phyloP scores from a whole-genome alignment of 1,284 basidiomycete species.

The Pseudozyma sp. region DNA sequence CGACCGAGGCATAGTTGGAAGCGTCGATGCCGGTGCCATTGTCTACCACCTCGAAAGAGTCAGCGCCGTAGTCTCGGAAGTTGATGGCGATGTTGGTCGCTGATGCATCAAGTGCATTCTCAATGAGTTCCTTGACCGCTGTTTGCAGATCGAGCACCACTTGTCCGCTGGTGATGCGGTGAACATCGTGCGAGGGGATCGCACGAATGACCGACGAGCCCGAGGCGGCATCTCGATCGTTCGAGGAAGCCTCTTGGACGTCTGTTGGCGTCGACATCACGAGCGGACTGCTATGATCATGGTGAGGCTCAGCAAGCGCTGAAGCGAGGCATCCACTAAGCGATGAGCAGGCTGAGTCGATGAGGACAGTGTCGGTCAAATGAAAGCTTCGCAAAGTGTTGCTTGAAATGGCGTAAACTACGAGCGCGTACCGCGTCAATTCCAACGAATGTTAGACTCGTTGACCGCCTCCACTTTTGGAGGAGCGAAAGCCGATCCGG shows the following conservation, averaged over 20 bases:
- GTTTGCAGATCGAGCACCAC: conserved; percentile 92
- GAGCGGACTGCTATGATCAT: neutral
- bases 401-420: conserved; percentile 22
- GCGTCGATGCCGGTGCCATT: conserved; percentile 88
- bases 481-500: neutral
- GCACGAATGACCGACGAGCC: conserved; percentile 43
- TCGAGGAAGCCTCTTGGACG: neutral
- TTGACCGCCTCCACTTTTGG: conserved; percentile 1
- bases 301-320: neutral
- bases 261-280: neutral
- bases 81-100: conserved; percentile 88
- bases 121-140: conserved; percentile 94
- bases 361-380: conserved; percentile 6
- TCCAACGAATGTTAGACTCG: conserved; percentile 10
- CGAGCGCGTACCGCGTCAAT: conserved; percentile 20
- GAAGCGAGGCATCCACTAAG: neutral
- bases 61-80: conserved; percentile 88
- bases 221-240: neutral
- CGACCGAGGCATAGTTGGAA: conserved; percentile 78
- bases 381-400: conserved; percentile 8
- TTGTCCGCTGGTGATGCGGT: conserved; percentile 84
- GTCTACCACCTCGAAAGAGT: conserved; percentile 89
- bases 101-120: conserved; percentile 94
- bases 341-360: neutral
- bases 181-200: conserved; percentile 56